Evolutionary conservation across 2,329 filamentous ascomycete species (phyloP).

Genomic region (Hypoxylon sp.): DNA sequence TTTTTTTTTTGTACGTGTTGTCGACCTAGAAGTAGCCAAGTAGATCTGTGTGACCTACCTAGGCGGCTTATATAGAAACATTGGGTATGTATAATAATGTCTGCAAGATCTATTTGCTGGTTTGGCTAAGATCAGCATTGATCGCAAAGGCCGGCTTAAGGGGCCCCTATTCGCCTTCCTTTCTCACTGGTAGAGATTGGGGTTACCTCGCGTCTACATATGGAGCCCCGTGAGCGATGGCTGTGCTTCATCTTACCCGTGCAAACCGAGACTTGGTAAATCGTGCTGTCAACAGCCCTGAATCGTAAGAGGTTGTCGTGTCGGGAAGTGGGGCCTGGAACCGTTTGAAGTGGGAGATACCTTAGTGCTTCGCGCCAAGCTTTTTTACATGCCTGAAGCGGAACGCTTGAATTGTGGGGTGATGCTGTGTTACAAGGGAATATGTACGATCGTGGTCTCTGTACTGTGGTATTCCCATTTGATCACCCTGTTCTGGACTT

Average conservation of each 20-base stretch:
- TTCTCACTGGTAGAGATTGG: not conserved
- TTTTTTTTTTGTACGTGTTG: not conserved
- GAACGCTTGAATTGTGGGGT: conserved; percentile 41
- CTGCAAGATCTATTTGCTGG: not conserved
- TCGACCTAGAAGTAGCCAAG: not conserved
- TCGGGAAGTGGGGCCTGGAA: conserved; percentile 12
- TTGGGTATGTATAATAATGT: not conserved
- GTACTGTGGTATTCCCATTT: conserved; percentile 23
- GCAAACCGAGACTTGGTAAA: not conserved
- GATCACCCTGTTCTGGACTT: conserved; percentile 23
- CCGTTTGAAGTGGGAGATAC: conserved; percentile 11
- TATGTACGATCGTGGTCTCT: conserved; percentile 3
- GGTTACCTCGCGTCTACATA: not conserved
- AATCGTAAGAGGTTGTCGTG: conserved; percentile 23
- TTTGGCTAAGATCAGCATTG: not conserved
- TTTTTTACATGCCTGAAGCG: conserved; percentile 24
- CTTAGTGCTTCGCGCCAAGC: conserved; percentile 35
- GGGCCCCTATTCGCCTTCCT: not conserved
- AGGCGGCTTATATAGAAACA: not conserved
- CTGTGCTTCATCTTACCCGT: not conserved
- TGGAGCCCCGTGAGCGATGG: not conserved
- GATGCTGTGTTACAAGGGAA: conserved; percentile 33
- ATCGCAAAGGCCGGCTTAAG: not conserved
- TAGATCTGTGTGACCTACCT: not conserved
- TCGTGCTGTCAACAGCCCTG: conserved; percentile 4